phyloP scores from a whole-genome alignment of 192 early-diverging fungal species.

The Coemansia sp. region DNA sequence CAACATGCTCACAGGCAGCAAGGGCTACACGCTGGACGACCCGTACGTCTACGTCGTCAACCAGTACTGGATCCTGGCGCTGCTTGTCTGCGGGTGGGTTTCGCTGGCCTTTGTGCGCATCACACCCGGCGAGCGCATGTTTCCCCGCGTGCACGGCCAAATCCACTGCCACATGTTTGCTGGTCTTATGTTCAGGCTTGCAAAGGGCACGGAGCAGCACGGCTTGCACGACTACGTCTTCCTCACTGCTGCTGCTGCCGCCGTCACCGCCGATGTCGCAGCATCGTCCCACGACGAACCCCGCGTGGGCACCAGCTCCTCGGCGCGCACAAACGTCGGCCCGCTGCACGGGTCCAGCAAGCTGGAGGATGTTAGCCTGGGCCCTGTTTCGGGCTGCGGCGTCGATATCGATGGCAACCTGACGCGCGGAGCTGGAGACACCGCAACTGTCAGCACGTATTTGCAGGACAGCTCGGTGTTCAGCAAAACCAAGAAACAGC shows the following conservation, averaged over 20 bases:
- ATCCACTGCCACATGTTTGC: constrained; percentile 57
- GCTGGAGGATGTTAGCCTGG: background rate
- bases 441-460: constrained; percentile 14
- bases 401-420: background rate
- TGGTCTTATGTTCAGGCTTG: constrained; percentile 56
- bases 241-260: constrained; percentile 17
- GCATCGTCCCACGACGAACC: background rate
- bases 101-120: constrained; percentile 61
- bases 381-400: background rate
- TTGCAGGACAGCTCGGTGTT: constrained; percentile 7
- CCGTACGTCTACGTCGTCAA: constrained; percentile 60
- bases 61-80: constrained; percentile 69
- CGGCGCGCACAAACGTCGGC: background rate
- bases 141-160: constrained; percentile 65
- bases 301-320: background rate
- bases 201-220: constrained; percentile 40
- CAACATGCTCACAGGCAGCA: constrained; percentile 39
- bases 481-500: constrained; percentile 15
- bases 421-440: constrained; percentile 3
- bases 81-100: constrained; percentile 61
- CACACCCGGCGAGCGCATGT: constrained; percentile 63
- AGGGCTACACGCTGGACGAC: constrained; percentile 53
- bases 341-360: background rate
- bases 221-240: constrained; percentile 51
- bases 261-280: background rate